A percentile compares a stretch with the other conserved stretches of the same genome.
Evolutionary conservation across 2,329 filamentous ascomycete species (phyloP).

Genomic region (Alternaria sp.): DNA sequence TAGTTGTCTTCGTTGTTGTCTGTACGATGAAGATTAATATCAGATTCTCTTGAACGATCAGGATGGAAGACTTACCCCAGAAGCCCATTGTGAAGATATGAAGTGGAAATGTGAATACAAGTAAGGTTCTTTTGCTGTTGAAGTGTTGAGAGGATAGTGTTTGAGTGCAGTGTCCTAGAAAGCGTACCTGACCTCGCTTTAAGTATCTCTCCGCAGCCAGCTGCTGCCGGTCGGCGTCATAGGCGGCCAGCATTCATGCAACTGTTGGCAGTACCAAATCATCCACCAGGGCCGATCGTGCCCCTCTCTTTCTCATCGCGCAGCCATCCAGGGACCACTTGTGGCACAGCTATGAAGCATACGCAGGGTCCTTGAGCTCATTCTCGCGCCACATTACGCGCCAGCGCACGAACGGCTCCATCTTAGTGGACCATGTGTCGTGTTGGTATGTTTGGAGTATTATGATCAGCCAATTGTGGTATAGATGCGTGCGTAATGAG

Average conservation of each 20-base stretch:
- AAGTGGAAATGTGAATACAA: not conserved
- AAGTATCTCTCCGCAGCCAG: slow-evolving; percentile 22
- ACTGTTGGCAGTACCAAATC: slow-evolving; percentile 13
- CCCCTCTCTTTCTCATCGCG: slow-evolving; percentile 29
- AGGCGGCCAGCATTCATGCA: slow-evolving; percentile 1
- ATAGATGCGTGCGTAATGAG: slow-evolving; percentile 40
- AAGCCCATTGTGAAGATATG: slow-evolving; percentile 52
- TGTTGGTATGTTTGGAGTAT: slow-evolving; percentile 19
- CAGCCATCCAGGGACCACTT: slow-evolving; percentile 32
- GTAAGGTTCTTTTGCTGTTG: not conserved
- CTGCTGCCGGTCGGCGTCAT: slow-evolving; percentile 23
- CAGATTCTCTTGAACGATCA: not conserved
- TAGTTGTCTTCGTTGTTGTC: slow-evolving; percentile 63
- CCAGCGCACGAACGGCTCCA: not conserved
- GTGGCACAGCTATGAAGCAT: slow-evolving; percentile 30
- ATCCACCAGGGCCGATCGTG: slow-evolving; percentile 23
- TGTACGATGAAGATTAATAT: slow-evolving; percentile 33
- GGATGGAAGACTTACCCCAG: slow-evolving; percentile 46
- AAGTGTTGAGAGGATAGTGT: not conserved
- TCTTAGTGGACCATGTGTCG: slow-evolving; percentile 25
- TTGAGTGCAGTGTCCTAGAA: not conserved
- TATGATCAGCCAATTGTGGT: slow-evolving; percentile 20
- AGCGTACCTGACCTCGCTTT: slow-evolving; percentile 12
- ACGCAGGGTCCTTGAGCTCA: slow-evolving; percentile 11
- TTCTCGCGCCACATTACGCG: slow-evolving; percentile 29